Evolutionary conservation across 257 asterid species (phyloP), one percentile per base, ranked within the genome.

Genomic region (Orobanche coerulescens): DNA sequence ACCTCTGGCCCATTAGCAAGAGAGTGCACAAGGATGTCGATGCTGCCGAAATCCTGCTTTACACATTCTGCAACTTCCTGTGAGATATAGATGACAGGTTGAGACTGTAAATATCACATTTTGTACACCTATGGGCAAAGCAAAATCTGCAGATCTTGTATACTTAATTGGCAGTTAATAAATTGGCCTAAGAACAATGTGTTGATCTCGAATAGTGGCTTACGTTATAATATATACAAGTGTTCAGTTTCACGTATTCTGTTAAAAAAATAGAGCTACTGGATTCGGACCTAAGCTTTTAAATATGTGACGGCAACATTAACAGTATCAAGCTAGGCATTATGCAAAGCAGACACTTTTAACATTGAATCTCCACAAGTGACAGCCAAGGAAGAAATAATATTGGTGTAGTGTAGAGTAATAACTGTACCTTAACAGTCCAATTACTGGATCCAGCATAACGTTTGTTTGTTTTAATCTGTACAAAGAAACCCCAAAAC

Each of bases 401-500:
- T n/a, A n/a, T n/a, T n/a, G n/a, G n/a, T n/a, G 37, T 31, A 30
- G 37, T 14, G 15, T 37, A 20, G 37, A 65, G 6, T n/a, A 30
- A 8, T 25, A 47, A 42, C 31, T 6, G 52, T 2, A 46, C 52
- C 52, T 46, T 46, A 24, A 46, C 52, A 46, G 52, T 46, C 52
- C 52, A 46, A 6, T 46, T 46, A 16, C 25, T 16, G 6, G 52
- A 46, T 46, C 52, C 52, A 5, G 25, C 12, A 18, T 46, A 46
- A 2, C 52, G 26, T 18, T 46, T 46, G 2, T 46, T 46, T 46
- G 52, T 5, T 46, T 46, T 46, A 25, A 46, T 46, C 52, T 46
- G 52, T 84, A 79, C 14, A 59, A 54, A 10, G 51, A n/a, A n/a
- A n/a, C 24, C 22, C 64, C 3, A 26, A 60, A 34, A 60, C 24